These are phyloP conservation scores for Diaporthe capsici DNA, from an alignment of 2,329 filamentous ascomycete genomes.

Conservation along the genomic window DNA sequence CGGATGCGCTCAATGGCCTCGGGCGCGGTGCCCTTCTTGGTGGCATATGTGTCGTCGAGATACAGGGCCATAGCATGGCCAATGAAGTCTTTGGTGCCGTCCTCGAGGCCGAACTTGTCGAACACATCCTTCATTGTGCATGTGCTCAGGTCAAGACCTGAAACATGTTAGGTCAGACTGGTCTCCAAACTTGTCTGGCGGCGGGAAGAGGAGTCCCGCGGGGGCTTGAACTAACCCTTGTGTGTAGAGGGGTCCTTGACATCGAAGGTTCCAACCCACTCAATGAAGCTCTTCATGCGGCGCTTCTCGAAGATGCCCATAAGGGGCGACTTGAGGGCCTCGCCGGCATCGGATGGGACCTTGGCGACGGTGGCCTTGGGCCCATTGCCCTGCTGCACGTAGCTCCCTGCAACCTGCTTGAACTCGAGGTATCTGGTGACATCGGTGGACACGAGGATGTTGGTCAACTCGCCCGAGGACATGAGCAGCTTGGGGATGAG, in stretches of 20 bases:
- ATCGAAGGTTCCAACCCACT: constrained; percentile 93
- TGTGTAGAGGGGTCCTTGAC: constrained; percentile 85
- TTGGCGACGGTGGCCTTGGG: constrained; percentile 93
- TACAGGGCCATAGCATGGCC: constrained; percentile 99
- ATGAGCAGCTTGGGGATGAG: constrained; percentile 98
- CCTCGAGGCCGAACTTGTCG: constrained; percentile 95
- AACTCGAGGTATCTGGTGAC: constrained; percentile 91
- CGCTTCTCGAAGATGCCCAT: constrained; percentile 99
- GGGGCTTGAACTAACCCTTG: constrained; percentile 76
- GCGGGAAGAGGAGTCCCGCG: background rate
- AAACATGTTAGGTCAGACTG: background rate
- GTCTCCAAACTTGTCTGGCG: background rate
- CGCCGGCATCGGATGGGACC: constrained; percentile 92
- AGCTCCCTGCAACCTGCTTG: constrained; percentile 95
- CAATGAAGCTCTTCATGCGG: constrained; percentile 94
- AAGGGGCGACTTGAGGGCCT: constrained; percentile 91
- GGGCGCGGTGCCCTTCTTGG: constrained; percentile 77
- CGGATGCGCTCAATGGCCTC: constrained; percentile 93
- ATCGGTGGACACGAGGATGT: constrained; percentile 97
- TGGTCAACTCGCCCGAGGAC: constrained; percentile 98
- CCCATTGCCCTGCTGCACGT: constrained; percentile 90
- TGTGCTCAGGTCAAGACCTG: constrained; percentile 83
- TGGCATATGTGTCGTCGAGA: constrained; percentile 90
- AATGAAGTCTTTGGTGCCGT: constrained; percentile 92
- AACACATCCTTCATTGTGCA: constrained; percentile 99